phyloP scores from a whole-genome alignment of 139 green algal genomes.

The Coelastrella sp. region DNA sequence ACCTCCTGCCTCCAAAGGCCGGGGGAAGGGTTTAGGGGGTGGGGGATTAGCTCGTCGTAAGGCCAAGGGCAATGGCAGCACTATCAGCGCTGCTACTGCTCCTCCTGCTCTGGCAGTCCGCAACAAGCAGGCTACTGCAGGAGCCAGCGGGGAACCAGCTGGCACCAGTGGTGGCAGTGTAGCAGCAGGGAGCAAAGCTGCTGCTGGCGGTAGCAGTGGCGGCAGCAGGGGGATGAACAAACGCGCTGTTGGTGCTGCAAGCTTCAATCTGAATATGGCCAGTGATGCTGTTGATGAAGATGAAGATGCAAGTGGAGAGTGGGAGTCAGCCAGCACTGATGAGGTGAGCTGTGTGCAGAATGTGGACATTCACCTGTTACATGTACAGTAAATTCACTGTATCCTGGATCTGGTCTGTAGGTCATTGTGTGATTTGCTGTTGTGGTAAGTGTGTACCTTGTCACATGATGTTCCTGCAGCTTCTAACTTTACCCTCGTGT shows the following conservation, averaged over 20 bases:
- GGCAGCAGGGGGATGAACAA: background rate
- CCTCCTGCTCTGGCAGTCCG: slow-evolving; percentile 5
- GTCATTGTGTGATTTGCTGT: no score
- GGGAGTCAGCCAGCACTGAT: slow-evolving; percentile 39
- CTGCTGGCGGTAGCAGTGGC: background rate
- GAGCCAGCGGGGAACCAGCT: background rate
- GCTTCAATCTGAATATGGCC: slow-evolving; percentile 27
- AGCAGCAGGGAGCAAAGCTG: background rate
- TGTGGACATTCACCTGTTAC: no score
- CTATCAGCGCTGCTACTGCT: slow-evolving; percentile 35
- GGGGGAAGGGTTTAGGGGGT: no score
- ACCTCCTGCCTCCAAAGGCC: no score
- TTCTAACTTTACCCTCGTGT: no score
- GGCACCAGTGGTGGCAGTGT: background rate
- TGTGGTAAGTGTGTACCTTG: no score
- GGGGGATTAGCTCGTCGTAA: slow-evolving; percentile 15
- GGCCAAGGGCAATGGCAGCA: slow-evolving; percentile 6
- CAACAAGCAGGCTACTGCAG: background rate
- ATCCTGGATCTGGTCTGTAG: no score
- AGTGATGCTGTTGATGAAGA: background rate
- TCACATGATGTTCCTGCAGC: no score
- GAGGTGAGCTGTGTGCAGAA: slow-evolving; percentile 6
- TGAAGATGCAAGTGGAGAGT: background rate
- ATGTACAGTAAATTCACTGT: no score
- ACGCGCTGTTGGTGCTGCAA: background rate